These are phyloP conservation scores for Neodidymelliopsis sp. DNA, from an alignment of 2,329 filamentous ascomycete genomes.

Conservation along the genomic window DNA sequence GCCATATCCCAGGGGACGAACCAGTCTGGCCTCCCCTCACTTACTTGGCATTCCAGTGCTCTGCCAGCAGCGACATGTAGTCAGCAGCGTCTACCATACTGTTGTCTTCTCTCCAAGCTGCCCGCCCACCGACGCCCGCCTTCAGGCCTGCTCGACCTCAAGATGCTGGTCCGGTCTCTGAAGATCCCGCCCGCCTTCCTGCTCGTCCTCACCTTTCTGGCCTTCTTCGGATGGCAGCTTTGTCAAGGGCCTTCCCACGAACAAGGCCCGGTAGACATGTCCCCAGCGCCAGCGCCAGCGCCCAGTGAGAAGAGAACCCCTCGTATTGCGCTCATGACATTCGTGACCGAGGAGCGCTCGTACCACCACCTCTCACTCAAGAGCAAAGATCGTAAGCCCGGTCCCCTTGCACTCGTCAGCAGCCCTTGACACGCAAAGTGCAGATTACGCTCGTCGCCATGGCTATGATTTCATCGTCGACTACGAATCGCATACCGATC, in stretches of 20 bases:
- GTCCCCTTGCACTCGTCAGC: neutral
- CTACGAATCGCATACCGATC: constrained; percentile 46
- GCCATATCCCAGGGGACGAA: constrained; percentile 9
- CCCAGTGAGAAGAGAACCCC: constrained; percentile 22
- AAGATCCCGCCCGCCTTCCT: constrained; percentile 32
- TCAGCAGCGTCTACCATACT: constrained; percentile 9
- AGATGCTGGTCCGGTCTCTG: constrained; percentile 40
- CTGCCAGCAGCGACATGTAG: constrained; percentile 23
- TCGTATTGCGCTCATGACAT: constrained; percentile 47
- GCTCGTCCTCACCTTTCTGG: constrained; percentile 38
- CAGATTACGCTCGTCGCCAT: constrained; percentile 51
- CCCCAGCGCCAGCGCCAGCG: constrained; percentile 20
- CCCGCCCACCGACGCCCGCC: neutral
- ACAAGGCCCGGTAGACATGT: constrained; percentile 7
- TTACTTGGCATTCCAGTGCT: constrained; percentile 25
- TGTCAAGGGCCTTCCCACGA: constrained; percentile 31
- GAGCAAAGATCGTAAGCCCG: constrained; percentile 47
- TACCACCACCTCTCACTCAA: constrained; percentile 48
- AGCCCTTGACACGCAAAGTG: constrained; percentile 2
- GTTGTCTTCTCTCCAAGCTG: neutral
- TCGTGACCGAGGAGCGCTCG: constrained; percentile 47
- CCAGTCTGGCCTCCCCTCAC: constrained; percentile 28
- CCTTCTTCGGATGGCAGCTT: constrained; percentile 43
- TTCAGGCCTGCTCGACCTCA: constrained; percentile 4
- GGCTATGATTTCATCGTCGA: constrained; percentile 52